A percentile compares a stretch with the other conserved stretches of the same genome.
phyloP scores from a whole-genome alignment of 176 grass and related monocot species.

The Areca catechu region DNA sequence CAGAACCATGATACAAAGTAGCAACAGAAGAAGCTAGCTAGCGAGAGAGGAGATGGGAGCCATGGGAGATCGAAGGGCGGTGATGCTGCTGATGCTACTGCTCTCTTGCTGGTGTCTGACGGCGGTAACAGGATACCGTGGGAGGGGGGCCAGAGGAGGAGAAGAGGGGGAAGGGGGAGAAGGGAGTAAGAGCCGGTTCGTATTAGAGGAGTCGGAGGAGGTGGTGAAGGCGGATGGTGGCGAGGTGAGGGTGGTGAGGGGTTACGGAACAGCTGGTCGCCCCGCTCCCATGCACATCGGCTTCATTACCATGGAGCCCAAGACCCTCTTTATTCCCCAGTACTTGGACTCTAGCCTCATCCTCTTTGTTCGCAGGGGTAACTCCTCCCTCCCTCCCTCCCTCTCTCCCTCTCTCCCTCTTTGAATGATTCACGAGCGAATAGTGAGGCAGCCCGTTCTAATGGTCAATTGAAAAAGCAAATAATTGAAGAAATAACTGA shows the following conservation, averaged over 20 bases:
- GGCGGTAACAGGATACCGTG: not conserved
- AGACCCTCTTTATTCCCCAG: conserved; percentile 86
- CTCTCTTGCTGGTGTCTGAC: not conserved
- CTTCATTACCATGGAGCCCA: conserved; percentile 85
- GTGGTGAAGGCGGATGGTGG: conserved; percentile 76
- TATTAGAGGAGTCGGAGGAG: conserved; percentile 64
- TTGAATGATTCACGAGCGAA: too few relatives aligned
- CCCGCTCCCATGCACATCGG: conserved; percentile 52
- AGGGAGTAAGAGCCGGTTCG: conserved; percentile 34
- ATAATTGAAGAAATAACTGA: too few relatives aligned
- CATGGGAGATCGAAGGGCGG: not conserved
- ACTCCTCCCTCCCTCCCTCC: too few relatives aligned
- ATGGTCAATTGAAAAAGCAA: too few relatives aligned
- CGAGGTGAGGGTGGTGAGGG: conserved; percentile 54
- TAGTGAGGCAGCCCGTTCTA: too few relatives aligned
- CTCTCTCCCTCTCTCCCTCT: not conserved
- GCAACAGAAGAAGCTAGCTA: too few relatives aligned
- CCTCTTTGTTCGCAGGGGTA: conserved; percentile 71
- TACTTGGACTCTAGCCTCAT: conserved; percentile 68
- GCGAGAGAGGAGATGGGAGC: too few relatives aligned
- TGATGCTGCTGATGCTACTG: not conserved
- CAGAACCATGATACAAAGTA: too few relatives aligned
- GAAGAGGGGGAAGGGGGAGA: conserved; percentile 17
- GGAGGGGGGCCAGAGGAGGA: conserved; percentile 22
- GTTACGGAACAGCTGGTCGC: conserved; percentile 21